Base-by-base conservation (phyloP, 768 basidiomycete genomes). In the Rhodosporidiobolus odoratus region DNA sequence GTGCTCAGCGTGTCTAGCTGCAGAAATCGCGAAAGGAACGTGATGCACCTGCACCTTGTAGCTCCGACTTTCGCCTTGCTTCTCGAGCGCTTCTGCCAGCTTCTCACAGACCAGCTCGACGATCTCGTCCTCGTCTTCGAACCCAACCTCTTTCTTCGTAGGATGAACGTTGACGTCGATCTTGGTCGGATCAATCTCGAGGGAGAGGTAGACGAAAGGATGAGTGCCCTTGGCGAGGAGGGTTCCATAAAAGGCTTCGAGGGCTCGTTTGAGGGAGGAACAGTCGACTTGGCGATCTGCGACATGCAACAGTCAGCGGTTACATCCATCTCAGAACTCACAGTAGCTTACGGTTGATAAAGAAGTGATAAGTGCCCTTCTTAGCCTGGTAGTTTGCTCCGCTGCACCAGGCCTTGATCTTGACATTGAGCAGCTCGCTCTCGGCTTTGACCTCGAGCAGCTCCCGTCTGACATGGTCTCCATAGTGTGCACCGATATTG, bases 151-250 rank as follows among this genome's bases (percentile, higher is more conserved):
- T 54, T 90, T 89, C 79, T 99, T 99, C 3, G 96, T 98, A 0
- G 95, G 96, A 78, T 97, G 94, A 13, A 98, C 92, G 76, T 99
- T 99, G 63, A 97, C 94, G 75, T 99, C 96, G 25, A 99, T 89
- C 34, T 89, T 87, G 38, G 86, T 84, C 0, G 93, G 92, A 70
- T 92, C 88, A 75, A 97, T 88, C 50, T 87, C 83, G 52, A 98
- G 79, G 75, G 93, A 94, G 69, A 97, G 82, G 79, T 98, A 98
- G n/a, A 95, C 83, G 79, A 94, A 98, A 2, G 95, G 93, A 41
- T 81, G 88, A 15, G 88, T 81, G 10, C 93, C 94, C 80, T 98
- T 98, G 0, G 95, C 90, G 27, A 99, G 82, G 53, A 95, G 84
- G 17, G 85, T 85, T 34, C 84, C 87, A 80, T 98, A 99, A 21